Conservation (phyloP, 2,329 filamentous ascomycete genomes). For the Arthrocladium fulminans region DNA sequence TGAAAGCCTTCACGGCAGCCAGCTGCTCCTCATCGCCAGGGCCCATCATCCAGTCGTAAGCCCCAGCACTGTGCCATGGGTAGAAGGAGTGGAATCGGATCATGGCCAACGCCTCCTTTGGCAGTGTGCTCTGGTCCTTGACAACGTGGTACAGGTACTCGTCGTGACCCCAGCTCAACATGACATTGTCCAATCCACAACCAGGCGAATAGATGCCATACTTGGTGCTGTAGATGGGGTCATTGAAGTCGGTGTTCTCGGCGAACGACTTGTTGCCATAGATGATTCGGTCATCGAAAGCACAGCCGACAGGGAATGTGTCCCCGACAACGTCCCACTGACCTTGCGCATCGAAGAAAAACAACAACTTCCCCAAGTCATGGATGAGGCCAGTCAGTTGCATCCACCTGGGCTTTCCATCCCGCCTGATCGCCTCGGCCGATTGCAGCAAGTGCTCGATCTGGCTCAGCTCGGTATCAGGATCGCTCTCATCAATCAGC, state of each 20-base stretch:
- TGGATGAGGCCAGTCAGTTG: conserved; percentile 41
- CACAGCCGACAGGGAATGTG: conserved; percentile 40
- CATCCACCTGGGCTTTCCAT: conserved; percentile 47
- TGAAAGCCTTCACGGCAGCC: conserved; percentile 73
- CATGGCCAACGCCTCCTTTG: conserved; percentile 78
- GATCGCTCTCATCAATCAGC: conserved; percentile 82
- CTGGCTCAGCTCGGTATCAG: conserved; percentile 76
- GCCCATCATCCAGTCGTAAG: conserved; percentile 75
- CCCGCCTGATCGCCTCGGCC: conserved; percentile 78
- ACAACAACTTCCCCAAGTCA: conserved; percentile 39
- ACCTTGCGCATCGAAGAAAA: conserved; percentile 61
- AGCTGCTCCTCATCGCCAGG: conserved; percentile 73
- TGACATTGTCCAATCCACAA: conserved; percentile 77
- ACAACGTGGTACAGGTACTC: conserved; percentile 81
- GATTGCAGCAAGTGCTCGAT: conserved; percentile 85
- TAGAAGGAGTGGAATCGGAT: conserved; percentile 92
- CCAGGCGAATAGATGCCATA: conserved; percentile 70
- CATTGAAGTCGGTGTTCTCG: conserved; percentile 62
- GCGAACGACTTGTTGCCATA: conserved; percentile 66
- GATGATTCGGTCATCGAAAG: conserved; percentile 61
- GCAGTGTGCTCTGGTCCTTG: conserved; percentile 71
- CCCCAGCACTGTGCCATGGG: conserved; percentile 76
- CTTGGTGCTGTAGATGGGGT: conserved; percentile 66
- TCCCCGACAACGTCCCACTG: conserved; percentile 88
- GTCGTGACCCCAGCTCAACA: conserved; percentile 85